Evolutionary conservation across 495 filamentous ascomycete species (phyloP).

Genomic region (Penicillium herquei): DNA sequence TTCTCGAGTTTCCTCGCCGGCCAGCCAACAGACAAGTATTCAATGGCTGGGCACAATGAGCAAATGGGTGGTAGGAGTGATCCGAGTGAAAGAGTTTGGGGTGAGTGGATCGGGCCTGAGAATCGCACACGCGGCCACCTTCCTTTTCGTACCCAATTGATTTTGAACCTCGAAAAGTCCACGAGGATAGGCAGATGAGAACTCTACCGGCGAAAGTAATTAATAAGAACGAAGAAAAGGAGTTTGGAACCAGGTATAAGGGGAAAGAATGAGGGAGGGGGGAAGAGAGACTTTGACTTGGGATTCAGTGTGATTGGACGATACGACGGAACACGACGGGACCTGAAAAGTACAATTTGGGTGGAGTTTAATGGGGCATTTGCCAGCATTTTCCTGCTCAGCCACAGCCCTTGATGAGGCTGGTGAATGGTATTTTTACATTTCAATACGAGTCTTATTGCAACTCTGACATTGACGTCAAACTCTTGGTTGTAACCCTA

Average conservation of each 20-base stretch:
- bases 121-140: slow-evolving; percentile 2
- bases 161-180: background rate
- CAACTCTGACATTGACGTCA: too few relatives aligned
- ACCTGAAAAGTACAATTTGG: slow-evolving; percentile 8
- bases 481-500: too few relatives aligned
- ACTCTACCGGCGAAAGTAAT: too few relatives aligned
- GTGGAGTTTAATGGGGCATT: background rate
- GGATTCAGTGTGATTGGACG: slow-evolving; percentile 15
- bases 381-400: background rate
- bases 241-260: background rate
- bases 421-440: background rate
- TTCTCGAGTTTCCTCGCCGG: background rate
- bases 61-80: background rate
- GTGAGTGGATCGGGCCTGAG: background rate
- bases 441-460: too few relatives aligned
- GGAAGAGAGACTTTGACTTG: slow-evolving; percentile 9
- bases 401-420: background rate
- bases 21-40: background rate
- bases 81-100: slow-evolving; percentile 7
- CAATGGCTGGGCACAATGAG: slow-evolving; percentile 15
- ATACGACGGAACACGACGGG: slow-evolving; percentile 17
- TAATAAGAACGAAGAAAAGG: too few relatives aligned
- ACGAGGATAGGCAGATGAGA: background rate
- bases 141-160: slow-evolving; percentile 2
- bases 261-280: slow-evolving; percentile 7